Evolutionary conservation across 768 basidiomycete species (phyloP), one percentile per base, ranked within the genome.

Genomic region (Calvatia gigantea): DNA sequence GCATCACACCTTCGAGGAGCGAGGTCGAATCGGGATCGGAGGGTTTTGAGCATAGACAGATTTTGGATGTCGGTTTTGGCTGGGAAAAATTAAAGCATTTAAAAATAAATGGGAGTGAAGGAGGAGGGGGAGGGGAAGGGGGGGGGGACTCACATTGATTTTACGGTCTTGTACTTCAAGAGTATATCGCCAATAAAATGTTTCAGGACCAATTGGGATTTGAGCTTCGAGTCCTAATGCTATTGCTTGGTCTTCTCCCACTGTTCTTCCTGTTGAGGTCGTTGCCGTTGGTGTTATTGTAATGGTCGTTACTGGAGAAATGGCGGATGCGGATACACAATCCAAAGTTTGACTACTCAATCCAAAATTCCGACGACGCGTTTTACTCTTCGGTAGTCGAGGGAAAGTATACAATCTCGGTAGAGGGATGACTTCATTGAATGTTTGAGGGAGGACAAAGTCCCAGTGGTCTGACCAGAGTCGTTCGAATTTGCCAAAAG

Each of bases 161-260:
- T 61, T 64, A 6, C 63, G 68, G 0, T 61, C 55, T 5, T 58
- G 58, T 43, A 72, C 69, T 42, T 75, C 72, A 27, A 82, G 67
- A 0, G 69, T 63, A 48, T 79, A 84, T 1, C 85, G 70, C n/a
- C 62, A 67, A 46, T 69, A 86, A 63, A 85, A 86, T 0, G 68
- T 60, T 15, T 72, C 65, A 1, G 64, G 58, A 0, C 62, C 67
- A 11, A 86, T 85, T 21, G 54, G 55, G 54, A 79, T 80, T 6
- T 75, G 63, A 1, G 73, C 33, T 27, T 69, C 62, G 0, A 42
- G 33, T 23, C 44, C n/a, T 27, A 17, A 7, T 2, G 14, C 32
- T 27, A 37, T 12, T 32, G 21, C 51, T 5, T 17, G 7, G 27
- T 62, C 61, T 60, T 83, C 81, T 11, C 71, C 62, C 32, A 80